Evolutionary conservation across 192 early-diverging fungal genomes (phyloP), one percentile per base, ranked within the genome.

Genomic region (Linderina pennispora): DNA sequence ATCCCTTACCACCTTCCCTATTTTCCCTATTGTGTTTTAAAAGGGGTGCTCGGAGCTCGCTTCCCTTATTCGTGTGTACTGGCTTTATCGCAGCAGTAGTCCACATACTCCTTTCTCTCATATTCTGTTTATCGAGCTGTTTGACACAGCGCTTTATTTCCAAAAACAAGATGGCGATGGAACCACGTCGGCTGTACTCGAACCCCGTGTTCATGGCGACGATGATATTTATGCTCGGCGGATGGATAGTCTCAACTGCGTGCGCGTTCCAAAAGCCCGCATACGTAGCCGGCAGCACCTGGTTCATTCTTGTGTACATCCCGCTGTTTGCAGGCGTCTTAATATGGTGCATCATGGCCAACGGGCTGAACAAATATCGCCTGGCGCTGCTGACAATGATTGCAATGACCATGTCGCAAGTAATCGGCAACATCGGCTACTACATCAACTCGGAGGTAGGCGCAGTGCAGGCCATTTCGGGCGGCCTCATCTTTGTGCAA

Each of bases 401-500:
- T 45, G 59, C 53, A 22, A 36, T 63, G 17, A 50, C 55, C 7
- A 34, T 72, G 40, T 65, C 67, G 21, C 43, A 62, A 23, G 58
- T 58, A 37, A 50, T 65, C 31, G 62, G 62, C 19, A 57, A 73
- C 17, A 71, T 76, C 15, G 62, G 56, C 3, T 61, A 57, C 47
- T 66, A 76, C 51, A 76, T 76, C 31, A 70, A 76, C 50, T 61
- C 65, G 5, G 38, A 19, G 1, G 45, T 65, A 18, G 60, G 56
- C 11, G 49, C 41, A n/a, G 39, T 65, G 40, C 74, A 76, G 45
- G 63, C 66, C 16, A 59, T 70, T 55, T 56, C 62, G 1, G 74
- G 67, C 18, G 68, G 74, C 8, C 58, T 71, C 19, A 76, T 76
- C 14, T 71, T 75, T 41, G 68, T 62, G 6, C 55, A 65, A 14